Conservation (phyloP, 2,329 filamentous ascomycete species). For the Albophoma yamanashiensis region DNA sequence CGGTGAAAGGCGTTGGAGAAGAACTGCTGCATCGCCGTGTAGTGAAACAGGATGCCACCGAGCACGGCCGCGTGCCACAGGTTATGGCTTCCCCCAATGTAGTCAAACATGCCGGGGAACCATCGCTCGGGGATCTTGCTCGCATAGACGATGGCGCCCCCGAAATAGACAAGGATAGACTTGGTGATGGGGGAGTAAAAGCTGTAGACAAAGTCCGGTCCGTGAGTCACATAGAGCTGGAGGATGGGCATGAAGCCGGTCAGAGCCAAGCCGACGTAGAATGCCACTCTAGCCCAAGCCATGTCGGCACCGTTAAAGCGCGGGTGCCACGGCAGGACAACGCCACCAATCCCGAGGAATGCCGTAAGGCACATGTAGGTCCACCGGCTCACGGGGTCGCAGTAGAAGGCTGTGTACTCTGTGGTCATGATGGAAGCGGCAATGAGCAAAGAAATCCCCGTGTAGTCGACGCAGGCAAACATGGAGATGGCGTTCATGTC, state of each 20-base stretch:
- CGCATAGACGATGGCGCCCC: slow-evolving; percentile 79
- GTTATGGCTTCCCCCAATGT: slow-evolving; percentile 90
- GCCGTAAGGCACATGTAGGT: slow-evolving; percentile 77
- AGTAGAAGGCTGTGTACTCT: slow-evolving; percentile 98
- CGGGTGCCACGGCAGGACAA: slow-evolving; percentile 92
- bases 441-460: slow-evolving; percentile 88
- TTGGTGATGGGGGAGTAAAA: slow-evolving; percentile 86
- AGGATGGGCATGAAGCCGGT: slow-evolving; percentile 85
- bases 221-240: slow-evolving; percentile 71
- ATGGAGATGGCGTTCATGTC: slow-evolving; percentile 82
- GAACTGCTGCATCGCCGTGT: slow-evolving; percentile 90
- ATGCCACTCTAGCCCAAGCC: slow-evolving; percentile 84
- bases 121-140: slow-evolving; percentile 89
- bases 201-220: slow-evolving; percentile 68
- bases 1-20: slow-evolving; percentile 69
- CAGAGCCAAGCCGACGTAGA: slow-evolving; percentile 77
- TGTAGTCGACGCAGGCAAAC: slow-evolving; percentile 97
- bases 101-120: slow-evolving; percentile 89
- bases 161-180: slow-evolving; percentile 75
- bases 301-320: slow-evolving; percentile 88
- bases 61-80: slow-evolving; percentile 94
- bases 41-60: slow-evolving; percentile 95
- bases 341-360: slow-evolving; percentile 71
- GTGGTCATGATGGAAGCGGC: slow-evolving; percentile 96
- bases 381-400: slow-evolving; percentile 80